phyloP scores from a whole-genome alignment of 371 early-diverging fungal genomes.

The Dipsacomyces acuminosporus region DNA sequence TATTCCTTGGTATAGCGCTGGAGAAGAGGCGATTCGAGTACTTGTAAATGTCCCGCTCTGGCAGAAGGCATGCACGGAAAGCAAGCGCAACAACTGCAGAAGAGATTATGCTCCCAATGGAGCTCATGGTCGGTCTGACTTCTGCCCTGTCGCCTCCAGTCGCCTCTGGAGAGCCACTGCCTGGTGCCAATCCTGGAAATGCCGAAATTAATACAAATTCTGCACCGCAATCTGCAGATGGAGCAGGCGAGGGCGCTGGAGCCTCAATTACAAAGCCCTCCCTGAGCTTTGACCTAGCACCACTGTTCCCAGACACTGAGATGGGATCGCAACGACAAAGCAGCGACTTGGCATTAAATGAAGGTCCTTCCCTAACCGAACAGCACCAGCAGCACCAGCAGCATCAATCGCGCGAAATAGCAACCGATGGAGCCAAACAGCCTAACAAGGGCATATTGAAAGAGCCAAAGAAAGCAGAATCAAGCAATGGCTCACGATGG shows the following conservation, averaged over 20 bases:
- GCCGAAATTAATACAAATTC: too few relatives aligned
- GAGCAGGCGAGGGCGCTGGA: too few relatives aligned
- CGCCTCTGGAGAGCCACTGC: background rate
- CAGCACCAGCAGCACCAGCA: background rate
- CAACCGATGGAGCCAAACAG: background rate
- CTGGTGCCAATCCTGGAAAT: too few relatives aligned
- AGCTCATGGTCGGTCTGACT: slow-evolving; percentile 43
- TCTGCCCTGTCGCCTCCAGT: slow-evolving; percentile 18
- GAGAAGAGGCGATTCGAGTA: too few relatives aligned
- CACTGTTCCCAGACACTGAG: slow-evolving; percentile 23
- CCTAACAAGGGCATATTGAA: slow-evolving; percentile 43
- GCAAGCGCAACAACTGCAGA: slow-evolving; percentile 45
- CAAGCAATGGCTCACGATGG: slow-evolving; percentile 29
- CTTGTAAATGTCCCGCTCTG: slow-evolving; percentile 27
- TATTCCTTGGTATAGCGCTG: too few relatives aligned
- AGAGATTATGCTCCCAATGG: slow-evolving; percentile 39
- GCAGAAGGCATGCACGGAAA: slow-evolving; percentile 40
- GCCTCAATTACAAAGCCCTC: background rate
- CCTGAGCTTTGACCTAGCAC: slow-evolving; percentile 23
- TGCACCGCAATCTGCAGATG: too few relatives aligned
- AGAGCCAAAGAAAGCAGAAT: slow-evolving; percentile 24
- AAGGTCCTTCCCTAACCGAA: background rate
- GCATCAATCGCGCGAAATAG: background rate
- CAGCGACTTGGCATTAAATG: too few relatives aligned
- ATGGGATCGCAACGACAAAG: background rate